Evolutionary conservation across 106 monocot species (phyloP), one percentile per base, ranked within the genome.

Genomic region (Apostasia ramifera): DNA sequence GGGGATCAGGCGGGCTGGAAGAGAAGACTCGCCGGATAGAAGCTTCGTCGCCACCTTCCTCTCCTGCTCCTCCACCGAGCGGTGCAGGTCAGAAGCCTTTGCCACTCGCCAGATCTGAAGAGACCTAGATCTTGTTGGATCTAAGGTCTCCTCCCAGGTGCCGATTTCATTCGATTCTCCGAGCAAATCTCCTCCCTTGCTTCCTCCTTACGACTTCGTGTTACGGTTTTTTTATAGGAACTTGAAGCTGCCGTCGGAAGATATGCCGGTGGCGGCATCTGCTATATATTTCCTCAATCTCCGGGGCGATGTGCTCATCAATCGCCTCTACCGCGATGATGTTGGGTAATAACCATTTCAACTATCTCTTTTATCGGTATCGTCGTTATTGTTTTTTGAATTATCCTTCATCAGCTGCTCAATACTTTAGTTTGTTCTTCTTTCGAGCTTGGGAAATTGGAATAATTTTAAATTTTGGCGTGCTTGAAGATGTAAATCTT

Each of bases 261-360:
- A 77, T 77, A 98, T 98, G 98, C 98, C 98, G 63, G 89, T 98
- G 66, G 89, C 90, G 74, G 98, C 98, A 65, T 98, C 98, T 64
- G 98, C 98, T 4, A 80, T 98, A 55, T 98, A 98, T 72, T 98
- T 98, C 73, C 84, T 98, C 64, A 98, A 98, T 66, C 98, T 98
- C 65, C 82, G 98, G 0, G 98, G 98, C 14, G 98, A 98, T 76
- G 92, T 98, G 47, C 93, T 98, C 79, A 98, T 98, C 87, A 98
- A 98, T 71, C 98, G 98, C 71, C 98, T 98, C 87, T 98, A 98
- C 80, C 98, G 98, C 59, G 98, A 98, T 60, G 98, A 98, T 76
- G 98, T 98, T 71, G 92, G 98, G 98, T 98, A 66, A 62, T 71
- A 47, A 4, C 3, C 1, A 4, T 44, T 70, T 37, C 51, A 44